These are phyloP conservation scores for Ophiostoma sp. DNA, from an alignment of 2,329 filamentous ascomycete species.

Conservation along the genomic window DNA sequence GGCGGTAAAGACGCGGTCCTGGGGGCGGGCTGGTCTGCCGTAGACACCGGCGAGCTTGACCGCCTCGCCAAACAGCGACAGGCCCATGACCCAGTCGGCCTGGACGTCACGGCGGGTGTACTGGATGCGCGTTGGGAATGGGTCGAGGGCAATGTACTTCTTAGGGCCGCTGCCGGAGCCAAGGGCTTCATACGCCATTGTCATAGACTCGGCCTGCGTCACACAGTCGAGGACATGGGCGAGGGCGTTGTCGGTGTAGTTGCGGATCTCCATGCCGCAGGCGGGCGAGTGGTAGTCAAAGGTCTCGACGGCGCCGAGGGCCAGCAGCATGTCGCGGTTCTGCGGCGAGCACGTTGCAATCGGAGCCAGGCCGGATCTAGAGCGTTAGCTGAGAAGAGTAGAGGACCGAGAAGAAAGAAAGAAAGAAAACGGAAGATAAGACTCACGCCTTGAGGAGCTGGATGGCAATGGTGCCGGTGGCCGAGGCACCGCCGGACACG, in stretches of 20 bases:
- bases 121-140: conserved; percentile 21
- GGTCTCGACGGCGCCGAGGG: conserved; percentile 23
- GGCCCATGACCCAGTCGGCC: conserved; percentile 23
- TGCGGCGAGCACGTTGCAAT: conserved; percentile 25
- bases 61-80: conserved; percentile 21
- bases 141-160: conserved; percentile 24
- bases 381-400: not conserved
- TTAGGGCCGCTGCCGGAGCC: conserved; percentile 17
- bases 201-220: conserved; percentile 22
- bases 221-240: conserved; percentile 25
- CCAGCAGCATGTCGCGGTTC: conserved; percentile 18
- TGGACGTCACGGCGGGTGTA: conserved; percentile 23
- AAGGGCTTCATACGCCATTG: conserved; percentile 24
- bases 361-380: conserved; percentile 20
- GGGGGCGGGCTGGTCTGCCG: conserved; percentile 23
- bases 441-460: conserved; percentile 35
- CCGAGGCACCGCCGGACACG: conserved; percentile 37
- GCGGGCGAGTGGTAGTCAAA: conserved; percentile 27
- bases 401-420: not conserved
- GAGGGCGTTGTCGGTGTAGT: conserved; percentile 25
- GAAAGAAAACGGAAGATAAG: not conserved
- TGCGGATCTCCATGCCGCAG: conserved; percentile 27
- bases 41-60: conserved; percentile 23
- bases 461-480: conserved; percentile 36
- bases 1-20: conserved; percentile 22